These are phyloP conservation scores for Penicillium atrosanguineum DNA, from an alignment of 495 filamentous ascomycete species.

Conservation along the genomic window DNA sequence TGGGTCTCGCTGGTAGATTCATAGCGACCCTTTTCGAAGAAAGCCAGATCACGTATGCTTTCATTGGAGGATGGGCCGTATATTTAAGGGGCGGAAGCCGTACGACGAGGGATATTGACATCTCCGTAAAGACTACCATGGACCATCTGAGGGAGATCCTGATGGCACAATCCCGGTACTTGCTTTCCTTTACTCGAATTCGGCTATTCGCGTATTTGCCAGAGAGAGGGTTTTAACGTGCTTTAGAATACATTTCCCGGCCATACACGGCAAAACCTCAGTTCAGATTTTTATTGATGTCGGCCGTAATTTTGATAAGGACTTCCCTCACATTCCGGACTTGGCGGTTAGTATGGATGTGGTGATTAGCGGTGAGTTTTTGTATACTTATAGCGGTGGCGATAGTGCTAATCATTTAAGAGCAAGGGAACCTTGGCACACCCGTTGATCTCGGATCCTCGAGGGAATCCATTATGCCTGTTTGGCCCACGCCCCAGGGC, in stretches of 20 bases:
- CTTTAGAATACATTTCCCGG: constrained; percentile 20
- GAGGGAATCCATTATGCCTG: constrained; percentile 21
- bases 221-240: constrained; percentile 3
- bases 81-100: constrained; percentile 20
- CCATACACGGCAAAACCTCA: constrained; percentile 18
- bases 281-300: constrained; percentile 24
- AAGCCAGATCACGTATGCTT: constrained; percentile 21
- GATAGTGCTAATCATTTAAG: constrained; percentile 9
- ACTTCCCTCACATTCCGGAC: constrained; percentile 21
- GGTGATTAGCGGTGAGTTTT: constrained; percentile 20
- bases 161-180: constrained; percentile 20
- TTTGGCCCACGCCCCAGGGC: constrained; percentile 16
- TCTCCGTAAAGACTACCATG: constrained; percentile 20
- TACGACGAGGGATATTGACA: constrained; percentile 22
- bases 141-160: constrained; percentile 21
- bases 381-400: background rate
- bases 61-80: constrained; percentile 23
- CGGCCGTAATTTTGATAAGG: constrained; percentile 16
- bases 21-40: constrained; percentile 21
- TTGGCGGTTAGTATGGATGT: constrained; percentile 25
- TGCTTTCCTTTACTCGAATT: background rate
- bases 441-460: constrained; percentile 22
- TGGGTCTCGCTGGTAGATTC: constrained; percentile 21
- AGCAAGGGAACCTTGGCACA: constrained; percentile 20
- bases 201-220: background rate